A percentile compares a stretch with the other conserved stretches of the same genome.
These are phyloP conservation scores for Angomonas ambiguus DNA, from an alignment of 208 protist species.

Conservation along the genomic window DNA sequence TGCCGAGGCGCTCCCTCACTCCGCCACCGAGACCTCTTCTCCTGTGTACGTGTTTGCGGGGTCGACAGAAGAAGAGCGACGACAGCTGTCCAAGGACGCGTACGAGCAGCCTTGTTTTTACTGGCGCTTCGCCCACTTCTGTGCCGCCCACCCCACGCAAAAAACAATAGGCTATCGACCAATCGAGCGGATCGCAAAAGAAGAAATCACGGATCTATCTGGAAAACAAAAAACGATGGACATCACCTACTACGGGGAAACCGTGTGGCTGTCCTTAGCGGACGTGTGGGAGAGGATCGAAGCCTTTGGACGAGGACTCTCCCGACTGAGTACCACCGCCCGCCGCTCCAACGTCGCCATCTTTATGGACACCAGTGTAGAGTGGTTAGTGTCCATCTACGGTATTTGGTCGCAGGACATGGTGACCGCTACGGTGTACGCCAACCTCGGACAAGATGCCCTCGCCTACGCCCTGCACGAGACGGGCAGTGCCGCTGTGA, in stretches of 20 bases:
- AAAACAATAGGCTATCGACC: slow-evolving; percentile 54
- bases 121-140: slow-evolving; percentile 27
- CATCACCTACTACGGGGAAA: slow-evolving; percentile 37
- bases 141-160: slow-evolving; percentile 18
- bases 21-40: slow-evolving; percentile 15
- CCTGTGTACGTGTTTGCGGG: slow-evolving; percentile 18
- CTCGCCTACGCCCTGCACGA: slow-evolving; percentile 55
- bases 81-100: slow-evolving; percentile 10
- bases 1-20: slow-evolving; percentile 8
- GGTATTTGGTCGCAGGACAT: slow-evolving; percentile 67
- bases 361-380: slow-evolving; percentile 68
- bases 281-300: slow-evolving; percentile 46
- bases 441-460: slow-evolving; percentile 68
- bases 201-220: slow-evolving; percentile 17
- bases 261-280: slow-evolving; percentile 23
- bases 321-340: slow-evolving; percentile 22
- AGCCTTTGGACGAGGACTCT: slow-evolving; percentile 42
- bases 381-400: slow-evolving; percentile 73
- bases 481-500: slow-evolving; percentile 39
- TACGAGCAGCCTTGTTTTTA: slow-evolving; percentile 16
- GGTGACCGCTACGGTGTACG: slow-evolving; percentile 65
- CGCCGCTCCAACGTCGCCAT: slow-evolving; percentile 35
- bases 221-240: slow-evolving; percentile 27
- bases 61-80: slow-evolving; percentile 14
- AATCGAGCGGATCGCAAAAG: slow-evolving; percentile 36